Conservation (phyloP, 2,329 filamentous ascomycete species). For the Alternaria sp. region DNA sequence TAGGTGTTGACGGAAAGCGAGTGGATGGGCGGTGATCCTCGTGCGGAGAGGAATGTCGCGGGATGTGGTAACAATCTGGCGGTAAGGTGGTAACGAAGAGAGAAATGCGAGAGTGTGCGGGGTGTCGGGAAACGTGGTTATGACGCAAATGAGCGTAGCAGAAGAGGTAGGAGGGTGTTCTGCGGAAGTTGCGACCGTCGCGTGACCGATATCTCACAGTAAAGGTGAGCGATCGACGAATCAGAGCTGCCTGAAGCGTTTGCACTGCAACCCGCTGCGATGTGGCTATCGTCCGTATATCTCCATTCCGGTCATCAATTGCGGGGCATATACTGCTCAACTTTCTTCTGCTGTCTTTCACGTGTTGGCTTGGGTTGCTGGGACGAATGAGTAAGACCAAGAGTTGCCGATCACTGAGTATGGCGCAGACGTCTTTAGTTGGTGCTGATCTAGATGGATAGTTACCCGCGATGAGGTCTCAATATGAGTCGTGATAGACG, state of each 20-base stretch:
- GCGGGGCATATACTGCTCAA: too few relatives aligned
- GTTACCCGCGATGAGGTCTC: too few relatives aligned
- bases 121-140: not conserved
- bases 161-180: not conserved
- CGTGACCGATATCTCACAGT: not conserved
- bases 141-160: not conserved
- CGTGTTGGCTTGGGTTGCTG: too few relatives aligned
- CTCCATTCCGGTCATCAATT: rapidly evolving
- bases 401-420: too few relatives aligned
- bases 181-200: not conserved
- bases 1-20: not conserved
- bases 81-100: not conserved
- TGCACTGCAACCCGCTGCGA: not conserved
- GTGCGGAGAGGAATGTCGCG: not conserved
- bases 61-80: not conserved
- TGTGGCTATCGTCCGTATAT: not conserved
- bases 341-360: too few relatives aligned
- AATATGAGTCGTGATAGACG: too few relatives aligned
- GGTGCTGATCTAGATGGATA: too few relatives aligned
- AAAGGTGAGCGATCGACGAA: not conserved
- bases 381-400: too few relatives aligned
- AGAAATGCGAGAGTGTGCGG: not conserved
- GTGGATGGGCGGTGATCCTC: not conserved
- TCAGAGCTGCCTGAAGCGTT: not conserved
- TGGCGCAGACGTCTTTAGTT: too few relatives aligned